These are phyloP conservation scores for Metahyphopichia silvanorum DNA, from an alignment of 805 yeast genomes.

Conservation along the genomic window DNA sequence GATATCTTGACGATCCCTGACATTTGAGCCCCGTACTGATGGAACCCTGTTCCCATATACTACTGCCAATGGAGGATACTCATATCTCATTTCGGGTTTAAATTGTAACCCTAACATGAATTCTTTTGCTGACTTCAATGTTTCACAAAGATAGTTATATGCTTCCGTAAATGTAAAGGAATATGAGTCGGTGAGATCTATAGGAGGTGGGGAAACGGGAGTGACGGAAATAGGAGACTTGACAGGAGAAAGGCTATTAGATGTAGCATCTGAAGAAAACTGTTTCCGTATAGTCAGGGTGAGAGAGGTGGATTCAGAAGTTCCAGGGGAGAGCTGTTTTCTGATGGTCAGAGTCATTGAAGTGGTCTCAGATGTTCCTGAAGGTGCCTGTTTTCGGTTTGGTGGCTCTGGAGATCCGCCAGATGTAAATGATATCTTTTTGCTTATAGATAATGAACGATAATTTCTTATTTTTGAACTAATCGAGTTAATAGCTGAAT, in stretches of 20 bases:
- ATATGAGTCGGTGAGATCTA: conserved; percentile 3
- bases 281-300: too few species aligned
- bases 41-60: conserved; percentile 83
- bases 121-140: conserved; percentile 56
- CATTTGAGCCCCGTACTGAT: conserved; percentile 77
- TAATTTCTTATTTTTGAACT: conserved; percentile 1
- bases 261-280: conserved; percentile 1
- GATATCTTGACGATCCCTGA: conserved; percentile 59
- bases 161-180: conserved; percentile 53
- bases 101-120: conserved; percentile 57
- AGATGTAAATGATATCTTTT: too few species aligned
- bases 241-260: not conserved
- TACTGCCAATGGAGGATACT: conserved; percentile 80
- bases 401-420: too few species aligned
- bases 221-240: not conserved
- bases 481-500: conserved; percentile 1
- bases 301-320: not conserved
- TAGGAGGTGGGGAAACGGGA: not conserved
- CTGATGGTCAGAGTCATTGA: too few species aligned
- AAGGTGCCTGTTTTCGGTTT: too few species aligned
- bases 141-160: conserved; percentile 57
- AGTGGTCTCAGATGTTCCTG: too few species aligned
- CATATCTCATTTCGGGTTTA: conserved; percentile 38
- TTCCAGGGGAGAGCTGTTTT: not conserved
- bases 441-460: conserved; percentile 1